Evolutionary conservation across 1,284 basidiomycete species (phyloP).

Genomic region (Hemileia vastatrix): DNA sequence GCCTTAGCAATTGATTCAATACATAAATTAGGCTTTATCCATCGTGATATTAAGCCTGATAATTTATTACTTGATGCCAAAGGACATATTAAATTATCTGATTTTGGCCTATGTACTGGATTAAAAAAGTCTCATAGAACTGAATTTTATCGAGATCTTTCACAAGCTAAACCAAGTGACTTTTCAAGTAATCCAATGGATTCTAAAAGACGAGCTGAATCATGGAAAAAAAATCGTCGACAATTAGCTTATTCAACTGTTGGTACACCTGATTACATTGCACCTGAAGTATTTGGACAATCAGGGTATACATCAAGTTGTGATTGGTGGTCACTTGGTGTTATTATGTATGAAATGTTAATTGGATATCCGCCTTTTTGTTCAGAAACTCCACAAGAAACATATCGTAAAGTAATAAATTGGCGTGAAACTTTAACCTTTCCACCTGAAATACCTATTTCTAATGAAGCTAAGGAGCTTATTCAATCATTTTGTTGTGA

Average conservation of each 20-base stretch:
- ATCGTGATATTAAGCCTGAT: conserved; percentile 96
- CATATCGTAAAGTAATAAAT: conserved; percentile 29
- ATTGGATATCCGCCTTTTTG: conserved; percentile 28
- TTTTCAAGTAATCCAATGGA: conserved; percentile 10
- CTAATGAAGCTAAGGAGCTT: too few species aligned
- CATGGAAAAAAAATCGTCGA: conserved; percentile 49
- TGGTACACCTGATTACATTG: conserved; percentile 45
- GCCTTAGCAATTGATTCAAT: too few species aligned
- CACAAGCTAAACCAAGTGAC: too few species aligned
- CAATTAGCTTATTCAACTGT: conserved; percentile 48
- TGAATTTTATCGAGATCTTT: neutral
- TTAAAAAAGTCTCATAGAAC: too few species aligned
- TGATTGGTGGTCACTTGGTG: conserved; percentile 51
- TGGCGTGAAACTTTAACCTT: too few species aligned
- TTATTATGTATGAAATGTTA: conserved; percentile 50
- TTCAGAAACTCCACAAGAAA: conserved; percentile 38
- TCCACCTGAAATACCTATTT: conserved; percentile 31
- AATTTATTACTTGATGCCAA: conserved; percentile 87
- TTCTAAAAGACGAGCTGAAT: conserved; percentile 47
- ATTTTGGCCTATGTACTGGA: too few species aligned
- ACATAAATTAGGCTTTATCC: conserved; percentile 96
- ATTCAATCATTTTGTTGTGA: conserved; percentile 30
- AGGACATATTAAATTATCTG: conserved; percentile 93
- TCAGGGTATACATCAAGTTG: conserved; percentile 51
- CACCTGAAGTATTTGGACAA: conserved; percentile 35